Conservation (phyloP, 257 asterid genomes). For the Nicotiana noctiflora region DNA sequence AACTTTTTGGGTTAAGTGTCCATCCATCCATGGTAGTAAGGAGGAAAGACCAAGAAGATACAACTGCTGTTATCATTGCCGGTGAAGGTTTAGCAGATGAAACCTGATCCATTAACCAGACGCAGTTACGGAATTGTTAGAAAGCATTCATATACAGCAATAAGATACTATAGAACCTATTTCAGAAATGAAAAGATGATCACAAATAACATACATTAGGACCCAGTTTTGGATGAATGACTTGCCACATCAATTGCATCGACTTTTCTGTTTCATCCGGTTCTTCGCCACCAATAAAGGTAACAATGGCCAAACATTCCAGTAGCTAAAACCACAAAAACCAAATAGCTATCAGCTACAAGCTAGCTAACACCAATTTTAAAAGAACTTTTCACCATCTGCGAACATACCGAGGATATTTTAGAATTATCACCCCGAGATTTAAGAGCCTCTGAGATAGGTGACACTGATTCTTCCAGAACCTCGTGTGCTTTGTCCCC, state of each 20-base stretch:
- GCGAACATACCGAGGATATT: slow-evolving; percentile 48
- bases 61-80: slow-evolving; percentile 51
- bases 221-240: slow-evolving; percentile 87
- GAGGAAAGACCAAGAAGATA: slow-evolving; percentile 88
- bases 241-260: slow-evolving; percentile 93
- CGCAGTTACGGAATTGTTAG: neutral
- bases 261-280: slow-evolving; percentile 75
- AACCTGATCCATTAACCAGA: slow-evolving; percentile 40
- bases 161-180: neutral
- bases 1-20: slow-evolving; percentile 57
- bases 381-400: neutral
- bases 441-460: slow-evolving; percentile 76
- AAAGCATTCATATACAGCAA: slow-evolving; percentile 7
- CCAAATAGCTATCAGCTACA: neutral
- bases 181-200: neutral
- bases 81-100: slow-evolving; percentile 61
- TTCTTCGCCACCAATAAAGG: slow-evolving; percentile 93
- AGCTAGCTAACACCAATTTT: neutral
- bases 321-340: slow-evolving; percentile 45
- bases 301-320: slow-evolving; percentile 77
- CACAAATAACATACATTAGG: slow-evolving; percentile 56
- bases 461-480: slow-evolving; percentile 71
- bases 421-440: slow-evolving; percentile 60
- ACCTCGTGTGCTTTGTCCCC: slow-evolving; percentile 87
- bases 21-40: slow-evolving; percentile 61